A percentile compares a stretch with the other conserved stretches of the same genome.
phyloP scores from a whole-genome alignment of 202 grass and related monocot species.

The Setaria italica region DNA sequence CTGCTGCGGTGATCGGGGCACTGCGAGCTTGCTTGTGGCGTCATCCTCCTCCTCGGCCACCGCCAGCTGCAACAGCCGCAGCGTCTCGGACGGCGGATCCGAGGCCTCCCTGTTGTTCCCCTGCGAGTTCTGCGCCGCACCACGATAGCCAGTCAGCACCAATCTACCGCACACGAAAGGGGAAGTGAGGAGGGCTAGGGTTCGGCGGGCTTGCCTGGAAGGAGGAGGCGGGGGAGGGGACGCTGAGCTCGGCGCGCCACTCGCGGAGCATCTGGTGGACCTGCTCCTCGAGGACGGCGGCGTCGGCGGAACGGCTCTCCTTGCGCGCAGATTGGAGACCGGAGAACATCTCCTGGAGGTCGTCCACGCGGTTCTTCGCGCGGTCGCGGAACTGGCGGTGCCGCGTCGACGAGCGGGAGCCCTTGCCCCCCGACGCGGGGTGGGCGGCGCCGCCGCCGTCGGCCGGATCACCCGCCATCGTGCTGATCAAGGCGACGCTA shows the following conservation, averaged over 20 bases:
- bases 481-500: constrained; percentile 34
- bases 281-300: constrained; percentile 85
- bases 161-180: constrained; percentile 22
- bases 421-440: constrained; percentile 60
- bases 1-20: constrained; percentile 25
- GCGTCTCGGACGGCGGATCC: constrained; percentile 67
- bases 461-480: constrained; percentile 56
- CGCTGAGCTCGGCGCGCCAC: constrained; percentile 88
- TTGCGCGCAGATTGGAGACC: constrained; percentile 88
- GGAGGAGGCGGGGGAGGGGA: constrained; percentile 82
- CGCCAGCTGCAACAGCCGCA: constrained; percentile 74
- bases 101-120: constrained; percentile 55
- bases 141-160: constrained; percentile 28
- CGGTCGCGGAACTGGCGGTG: constrained; percentile 85
- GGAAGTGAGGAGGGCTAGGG: constrained; percentile 39
- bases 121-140: constrained; percentile 54
- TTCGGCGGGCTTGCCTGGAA: constrained; percentile 55
- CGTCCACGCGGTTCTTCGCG: constrained; percentile 88
- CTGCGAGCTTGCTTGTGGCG: constrained; percentile 77
- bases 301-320: constrained; percentile 89
- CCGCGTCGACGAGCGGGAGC: constrained; percentile 54
- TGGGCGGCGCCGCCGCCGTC: constrained; percentile 2
- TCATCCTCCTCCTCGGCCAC: constrained; percentile 84
- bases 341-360: constrained; percentile 90
- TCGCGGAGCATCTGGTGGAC: constrained; percentile 94